A percentile compares a stretch with the other conserved stretches of the same genome.
Conservation (phyloP, 495 filamentous ascomycete genomes). For the Neurospora pannonica region DNA sequence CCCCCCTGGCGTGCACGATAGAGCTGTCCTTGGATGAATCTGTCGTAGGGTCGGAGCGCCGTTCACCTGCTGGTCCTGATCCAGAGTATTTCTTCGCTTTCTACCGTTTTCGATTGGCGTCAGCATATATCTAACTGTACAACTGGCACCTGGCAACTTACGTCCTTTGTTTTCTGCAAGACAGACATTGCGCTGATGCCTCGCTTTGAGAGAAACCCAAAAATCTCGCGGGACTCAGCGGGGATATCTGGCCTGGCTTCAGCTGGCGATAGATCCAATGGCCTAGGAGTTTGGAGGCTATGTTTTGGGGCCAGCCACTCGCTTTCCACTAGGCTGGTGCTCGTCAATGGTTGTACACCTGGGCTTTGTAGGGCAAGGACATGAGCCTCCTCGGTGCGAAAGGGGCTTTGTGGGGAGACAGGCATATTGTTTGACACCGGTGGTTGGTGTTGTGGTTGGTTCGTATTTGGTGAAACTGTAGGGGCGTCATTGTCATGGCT, state of each 20-base stretch:
- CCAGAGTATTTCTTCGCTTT: not conserved
- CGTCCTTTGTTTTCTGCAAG: not conserved
- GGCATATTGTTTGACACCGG: not conserved
- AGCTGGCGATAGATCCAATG: not conserved
- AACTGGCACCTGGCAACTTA: not conserved
- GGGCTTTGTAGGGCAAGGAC: conserved; percentile 24
- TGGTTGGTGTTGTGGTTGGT: conserved; percentile 1
- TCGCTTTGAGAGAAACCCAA: not conserved
- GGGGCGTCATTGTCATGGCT: conserved; percentile 6
- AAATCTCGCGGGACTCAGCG: not conserved
- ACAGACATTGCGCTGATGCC: not conserved
- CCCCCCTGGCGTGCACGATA: not conserved
- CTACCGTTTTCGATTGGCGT: not conserved
- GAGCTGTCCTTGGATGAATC: not conserved
- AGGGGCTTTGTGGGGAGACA: conserved; percentile 14
- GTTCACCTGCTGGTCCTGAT: not conserved
- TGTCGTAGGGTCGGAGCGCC: not conserved
- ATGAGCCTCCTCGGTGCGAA: conserved; percentile 26
- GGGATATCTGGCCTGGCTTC: not conserved
- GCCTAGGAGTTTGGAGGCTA: not conserved
- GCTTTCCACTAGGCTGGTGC: not conserved
- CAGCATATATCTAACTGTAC: not conserved
- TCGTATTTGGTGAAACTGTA: conserved; percentile 12
- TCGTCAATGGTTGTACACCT: not conserved
- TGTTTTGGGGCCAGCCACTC: conserved; percentile 14